Evolutionary conservation across 345 rosid genomes (phyloP).

Genomic region (Carallia brachiata): DNA sequence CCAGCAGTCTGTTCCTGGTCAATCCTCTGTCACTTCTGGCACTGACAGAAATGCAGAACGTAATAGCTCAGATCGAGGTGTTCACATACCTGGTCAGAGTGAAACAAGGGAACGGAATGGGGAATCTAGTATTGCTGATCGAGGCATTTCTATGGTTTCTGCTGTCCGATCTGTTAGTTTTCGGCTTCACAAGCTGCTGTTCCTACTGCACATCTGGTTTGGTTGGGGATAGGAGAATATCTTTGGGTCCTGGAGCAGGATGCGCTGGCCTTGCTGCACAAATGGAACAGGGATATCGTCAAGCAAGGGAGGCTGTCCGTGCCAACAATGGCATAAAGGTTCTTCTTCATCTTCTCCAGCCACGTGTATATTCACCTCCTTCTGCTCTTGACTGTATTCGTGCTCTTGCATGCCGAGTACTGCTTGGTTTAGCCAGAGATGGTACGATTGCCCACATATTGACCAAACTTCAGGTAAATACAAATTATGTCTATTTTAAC

Average conservation of each 20-base stretch:
- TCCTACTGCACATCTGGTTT: constrained; percentile 71
- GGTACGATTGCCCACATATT: constrained; percentile 94
- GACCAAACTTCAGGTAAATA: constrained; percentile 90
- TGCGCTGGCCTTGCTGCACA: constrained; percentile 98
- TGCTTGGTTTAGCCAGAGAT: constrained; percentile 98
- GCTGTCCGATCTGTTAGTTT: constrained; percentile 36
- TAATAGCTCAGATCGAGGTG: constrained; percentile 39
- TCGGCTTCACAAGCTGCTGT: constrained; percentile 60
- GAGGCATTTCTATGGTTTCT: constrained; percentile 37
- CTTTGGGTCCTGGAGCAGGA: constrained; percentile 95
- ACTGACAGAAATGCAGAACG: constrained; percentile 46
- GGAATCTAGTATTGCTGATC: constrained; percentile 42
- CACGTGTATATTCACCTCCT: constrained; percentile 84
- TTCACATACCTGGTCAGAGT: constrained; percentile 36
- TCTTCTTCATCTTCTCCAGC: constrained; percentile 92
- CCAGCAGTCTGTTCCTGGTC: constrained; percentile 50
- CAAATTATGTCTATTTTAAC: background rate
- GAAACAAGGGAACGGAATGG: constrained; percentile 57
- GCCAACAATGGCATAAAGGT: constrained; percentile 95
- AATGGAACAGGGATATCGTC: constrained; percentile 93
- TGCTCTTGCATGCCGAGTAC: constrained; percentile 88
- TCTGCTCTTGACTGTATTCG: constrained; percentile 90
- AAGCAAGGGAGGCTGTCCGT: constrained; percentile 95
- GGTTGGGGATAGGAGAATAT: constrained; percentile 96
- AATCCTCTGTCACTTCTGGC: constrained; percentile 36